Evolutionary conservation across 2,329 filamentous ascomycete genomes (phyloP).

Genomic region (Ophiognomonia clavigignenti-juglandacearum): DNA sequence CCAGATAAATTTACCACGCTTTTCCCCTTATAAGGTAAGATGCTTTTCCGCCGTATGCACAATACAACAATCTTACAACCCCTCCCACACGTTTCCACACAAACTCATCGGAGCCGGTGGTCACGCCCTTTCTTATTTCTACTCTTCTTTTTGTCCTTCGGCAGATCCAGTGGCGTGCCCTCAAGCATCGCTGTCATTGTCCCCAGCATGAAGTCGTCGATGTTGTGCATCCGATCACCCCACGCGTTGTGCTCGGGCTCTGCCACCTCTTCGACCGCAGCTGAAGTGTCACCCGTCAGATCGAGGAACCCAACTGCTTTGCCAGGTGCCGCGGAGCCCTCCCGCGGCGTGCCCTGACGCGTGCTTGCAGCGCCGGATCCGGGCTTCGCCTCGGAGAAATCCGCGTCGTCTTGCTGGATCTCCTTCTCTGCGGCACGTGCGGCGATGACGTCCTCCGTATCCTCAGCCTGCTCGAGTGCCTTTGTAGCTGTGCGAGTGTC

Average conservation of each 20-base stretch:
- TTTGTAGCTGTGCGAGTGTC: conserved; percentile 60
- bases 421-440: conserved; percentile 87
- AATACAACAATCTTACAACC: not conserved
- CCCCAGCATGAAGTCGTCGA: conserved; percentile 72
- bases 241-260: conserved; percentile 54
- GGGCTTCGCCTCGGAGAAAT: conserved; percentile 66
- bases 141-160: conserved; percentile 57
- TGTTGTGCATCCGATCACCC: conserved; percentile 52
- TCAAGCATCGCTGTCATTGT: conserved; percentile 61
- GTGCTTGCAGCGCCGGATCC: conserved; percentile 46
- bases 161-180: conserved; percentile 56
- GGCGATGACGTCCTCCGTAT: conserved; percentile 84
- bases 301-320: conserved; percentile 29
- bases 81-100: too few species aligned
- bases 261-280: conserved; percentile 24
- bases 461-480: conserved; percentile 84
- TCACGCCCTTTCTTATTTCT: conserved; percentile 56
- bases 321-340: conserved; percentile 30
- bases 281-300: conserved; percentile 29
- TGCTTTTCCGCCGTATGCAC: not conserved
- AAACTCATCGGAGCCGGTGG: conserved; percentile 44
- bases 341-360: conserved; percentile 45
- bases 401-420: conserved; percentile 77
- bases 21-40: too few species aligned
- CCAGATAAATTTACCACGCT: too few species aligned